Percentiles rank a stretch among this genome's conserved stretches.
Evolutionary conservation across 73 alveolate species (phyloP).

Genomic region (Paramecium sonneborni): DNA sequence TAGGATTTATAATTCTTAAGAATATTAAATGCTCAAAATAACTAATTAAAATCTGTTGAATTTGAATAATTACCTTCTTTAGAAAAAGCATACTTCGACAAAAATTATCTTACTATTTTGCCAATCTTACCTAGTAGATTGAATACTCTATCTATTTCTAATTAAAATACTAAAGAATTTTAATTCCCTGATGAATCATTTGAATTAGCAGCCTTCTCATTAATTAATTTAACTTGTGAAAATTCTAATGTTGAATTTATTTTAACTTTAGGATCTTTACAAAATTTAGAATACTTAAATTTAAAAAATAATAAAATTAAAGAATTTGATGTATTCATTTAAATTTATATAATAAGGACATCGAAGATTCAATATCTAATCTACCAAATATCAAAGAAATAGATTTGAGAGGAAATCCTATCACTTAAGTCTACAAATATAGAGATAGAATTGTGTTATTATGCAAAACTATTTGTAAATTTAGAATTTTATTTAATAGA

Average conservation of each 20-base stretch:
- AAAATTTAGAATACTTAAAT: not conserved
- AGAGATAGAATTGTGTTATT: conserved; percentile 46
- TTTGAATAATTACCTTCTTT: conserved; percentile 6
- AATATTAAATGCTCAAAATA: conserved; percentile 11
- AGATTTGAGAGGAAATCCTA: conserved; percentile 50
- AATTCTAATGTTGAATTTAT: conserved; percentile 13
- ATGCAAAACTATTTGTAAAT: conserved; percentile 12
- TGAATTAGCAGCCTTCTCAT: not conserved
- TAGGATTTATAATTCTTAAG: not conserved
- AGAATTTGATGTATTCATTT: not conserved
- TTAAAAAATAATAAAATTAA: conserved; percentile 9
- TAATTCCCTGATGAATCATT: conserved; percentile 19
- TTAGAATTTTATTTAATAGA: not conserved
- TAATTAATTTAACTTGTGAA: not conserved
- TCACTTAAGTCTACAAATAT: conserved; percentile 8
- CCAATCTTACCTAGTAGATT: conserved; percentile 37
- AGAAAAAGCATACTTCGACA: conserved; percentile 32
- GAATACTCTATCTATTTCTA: conserved; percentile 2
- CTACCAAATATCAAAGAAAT: conserved; percentile 2
- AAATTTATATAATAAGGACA: not conserved
- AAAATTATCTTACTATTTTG: not conserved
- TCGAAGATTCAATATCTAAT: not conserved
- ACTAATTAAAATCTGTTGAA: not conserved
- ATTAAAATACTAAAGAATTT: conserved; percentile 36
- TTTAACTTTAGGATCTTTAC: not conserved